Evolutionary conservation across 768 basidiomycete genomes (phyloP).

Genomic region (Leccinum sublutescens): DNA sequence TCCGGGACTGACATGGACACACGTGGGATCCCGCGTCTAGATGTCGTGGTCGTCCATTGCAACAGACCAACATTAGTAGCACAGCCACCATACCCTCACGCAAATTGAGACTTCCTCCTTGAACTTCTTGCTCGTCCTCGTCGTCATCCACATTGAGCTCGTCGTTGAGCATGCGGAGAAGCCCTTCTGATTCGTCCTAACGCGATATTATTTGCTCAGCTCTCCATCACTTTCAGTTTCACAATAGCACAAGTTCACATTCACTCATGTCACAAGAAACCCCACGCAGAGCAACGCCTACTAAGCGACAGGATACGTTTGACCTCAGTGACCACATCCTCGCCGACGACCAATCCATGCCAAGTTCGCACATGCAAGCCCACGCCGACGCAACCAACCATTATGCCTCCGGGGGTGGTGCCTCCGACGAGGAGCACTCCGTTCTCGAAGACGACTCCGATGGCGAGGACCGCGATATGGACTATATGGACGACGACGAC

Average conservation of each 20-base stretch:
- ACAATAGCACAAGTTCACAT: conserved; percentile 2
- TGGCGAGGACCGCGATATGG: conserved; percentile 61
- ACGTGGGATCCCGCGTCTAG: background rate
- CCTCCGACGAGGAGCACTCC: conserved; percentile 77
- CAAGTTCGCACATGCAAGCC: conserved; percentile 42
- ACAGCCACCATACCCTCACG: conserved; percentile 17
- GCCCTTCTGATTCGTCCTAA: conserved; percentile 1
- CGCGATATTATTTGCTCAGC: background rate
- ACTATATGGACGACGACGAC: conserved; percentile 72
- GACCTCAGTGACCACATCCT: conserved; percentile 68
- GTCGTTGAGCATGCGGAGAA: conserved; percentile 18
- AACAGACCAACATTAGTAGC: background rate
- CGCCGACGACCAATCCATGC: conserved; percentile 51
- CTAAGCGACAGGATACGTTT: conserved; percentile 58
- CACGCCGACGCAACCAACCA: conserved; percentile 47
- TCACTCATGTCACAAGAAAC: conserved; percentile 31
- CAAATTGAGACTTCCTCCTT: background rate
- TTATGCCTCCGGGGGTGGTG: conserved; percentile 30
- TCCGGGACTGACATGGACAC: too few relatives aligned
- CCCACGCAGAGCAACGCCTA: conserved; percentile 11
- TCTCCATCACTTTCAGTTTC: conserved; percentile 1
- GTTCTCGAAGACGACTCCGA: conserved; percentile 86
- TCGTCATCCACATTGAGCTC: conserved; percentile 13
- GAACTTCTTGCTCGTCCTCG: conserved; percentile 4
- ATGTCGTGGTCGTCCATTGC: background rate